Evolutionary conservation across 1,139 yeast species (phyloP).

Genomic region (Debaryomycetaceae sp.): DNA sequence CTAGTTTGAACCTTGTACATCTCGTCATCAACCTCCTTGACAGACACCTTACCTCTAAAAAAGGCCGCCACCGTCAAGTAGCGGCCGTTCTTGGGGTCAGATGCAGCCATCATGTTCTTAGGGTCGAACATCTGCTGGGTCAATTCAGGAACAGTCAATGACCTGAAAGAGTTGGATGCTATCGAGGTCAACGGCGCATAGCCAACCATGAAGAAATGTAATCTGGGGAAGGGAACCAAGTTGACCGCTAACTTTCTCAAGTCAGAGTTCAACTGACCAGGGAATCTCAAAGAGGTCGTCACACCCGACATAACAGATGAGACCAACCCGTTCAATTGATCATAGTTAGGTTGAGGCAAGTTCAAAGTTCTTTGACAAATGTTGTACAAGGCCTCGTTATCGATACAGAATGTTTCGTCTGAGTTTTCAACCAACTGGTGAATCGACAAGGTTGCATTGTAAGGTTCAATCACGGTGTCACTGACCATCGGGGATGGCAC

Average conservation of each 20-base stretch:
- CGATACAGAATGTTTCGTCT: constrained; percentile 92
- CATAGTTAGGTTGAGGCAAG: constrained; percentile 72
- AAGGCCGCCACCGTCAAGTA: constrained; percentile 93
- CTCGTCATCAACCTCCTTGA: constrained; percentile 91
- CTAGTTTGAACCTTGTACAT: constrained; percentile 81
- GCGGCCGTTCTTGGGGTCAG: constrained; percentile 87
- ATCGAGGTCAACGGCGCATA: constrained; percentile 85
- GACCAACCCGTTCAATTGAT: constrained; percentile 74
- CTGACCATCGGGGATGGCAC: constrained; percentile 89
- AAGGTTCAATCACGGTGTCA: constrained; percentile 92
- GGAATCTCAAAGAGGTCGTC: constrained; percentile 83
- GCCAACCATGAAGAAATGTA: constrained; percentile 93
- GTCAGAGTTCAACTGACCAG: constrained; percentile 91
- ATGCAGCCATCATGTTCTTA: constrained; percentile 92
- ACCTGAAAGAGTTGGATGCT: constrained; percentile 76
- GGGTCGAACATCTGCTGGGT: constrained; percentile 92
- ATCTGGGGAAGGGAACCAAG: constrained; percentile 90
- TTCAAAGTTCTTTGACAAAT: constrained; percentile 84
- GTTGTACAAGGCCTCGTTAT: constrained; percentile 86
- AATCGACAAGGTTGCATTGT: constrained; percentile 87
- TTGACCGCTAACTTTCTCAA: constrained; percentile 88
- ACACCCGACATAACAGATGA: constrained; percentile 94
- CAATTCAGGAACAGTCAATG: constrained; percentile 82
- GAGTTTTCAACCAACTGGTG: constrained; percentile 88
- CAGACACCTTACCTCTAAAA: constrained; percentile 89